A percentile compares a stretch with the other conserved stretches of the same genome.
These are phyloP conservation scores for Acacia melanoxylon DNA, from an alignment of 306 rosid genomes.

Conservation along the genomic window DNA sequence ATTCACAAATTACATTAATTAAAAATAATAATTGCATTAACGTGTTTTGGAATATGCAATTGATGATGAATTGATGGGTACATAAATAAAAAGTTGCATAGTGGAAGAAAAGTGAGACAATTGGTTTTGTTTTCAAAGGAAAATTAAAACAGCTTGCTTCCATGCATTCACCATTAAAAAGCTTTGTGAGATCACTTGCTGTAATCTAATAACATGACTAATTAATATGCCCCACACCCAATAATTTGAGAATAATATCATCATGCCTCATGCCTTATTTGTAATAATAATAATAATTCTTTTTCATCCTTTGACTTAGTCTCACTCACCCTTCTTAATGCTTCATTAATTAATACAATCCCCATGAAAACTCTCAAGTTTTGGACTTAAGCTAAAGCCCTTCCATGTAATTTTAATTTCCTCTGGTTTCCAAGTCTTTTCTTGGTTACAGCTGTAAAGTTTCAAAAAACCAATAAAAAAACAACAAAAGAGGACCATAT, in stretches of 20 bases:
- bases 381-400: slow-evolving; percentile 31
- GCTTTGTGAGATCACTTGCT: not conserved
- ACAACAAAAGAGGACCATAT: slow-evolving; percentile 66
- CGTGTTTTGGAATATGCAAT: slow-evolving; percentile 39
- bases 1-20: not conserved
- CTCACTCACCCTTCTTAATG: slow-evolving; percentile 24
- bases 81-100: slow-evolving; percentile 39
- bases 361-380: slow-evolving; percentile 32
- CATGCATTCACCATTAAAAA: slow-evolving; percentile 39
- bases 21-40: not conserved
- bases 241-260: slow-evolving; percentile 74
- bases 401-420: slow-evolving; percentile 15
- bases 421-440: slow-evolving; percentile 25
- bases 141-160: slow-evolving; percentile 56
- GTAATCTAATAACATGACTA: not conserved
- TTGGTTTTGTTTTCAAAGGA: slow-evolving; percentile 49
- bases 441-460: slow-evolving; percentile 83
- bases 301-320: slow-evolving; percentile 49
- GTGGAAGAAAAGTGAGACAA: not conserved
- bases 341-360: slow-evolving; percentile 39
- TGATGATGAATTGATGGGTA: slow-evolving; percentile 59
- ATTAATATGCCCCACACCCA: slow-evolving; percentile 43
- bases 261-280: slow-evolving; percentile 42
- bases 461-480: slow-evolving; percentile 30
- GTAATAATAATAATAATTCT: slow-evolving; percentile 27